phyloP scores from a whole-genome alignment of 2,329 filamentous ascomycete genomes.

The Cladophialophora exuberans region DNA sequence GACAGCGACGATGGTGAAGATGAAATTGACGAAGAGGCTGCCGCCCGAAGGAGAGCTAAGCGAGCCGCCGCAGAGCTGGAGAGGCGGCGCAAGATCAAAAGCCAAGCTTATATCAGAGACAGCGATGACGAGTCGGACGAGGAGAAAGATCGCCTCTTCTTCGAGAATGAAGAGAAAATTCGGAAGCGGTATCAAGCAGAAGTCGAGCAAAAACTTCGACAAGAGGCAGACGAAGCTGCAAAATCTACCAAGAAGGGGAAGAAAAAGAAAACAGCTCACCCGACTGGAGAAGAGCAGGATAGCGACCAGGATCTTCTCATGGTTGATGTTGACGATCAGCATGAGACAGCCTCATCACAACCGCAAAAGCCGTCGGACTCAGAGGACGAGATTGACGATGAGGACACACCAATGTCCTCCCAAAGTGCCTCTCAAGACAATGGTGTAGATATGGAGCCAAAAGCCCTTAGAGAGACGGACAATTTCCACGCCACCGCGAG shows the following conservation, averaged over 20 bases:
- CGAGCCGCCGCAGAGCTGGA: constrained; percentile 72
- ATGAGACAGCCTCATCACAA: constrained; percentile 24
- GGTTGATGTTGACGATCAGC: constrained; percentile 21
- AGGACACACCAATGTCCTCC: constrained; percentile 36
- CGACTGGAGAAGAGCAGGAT: constrained; percentile 17
- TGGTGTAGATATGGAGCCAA: not conserved
- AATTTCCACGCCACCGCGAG: constrained; percentile 11
- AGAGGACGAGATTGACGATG: constrained; percentile 33
- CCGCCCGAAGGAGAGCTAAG: constrained; percentile 62
- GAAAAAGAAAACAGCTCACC: constrained; percentile 4
- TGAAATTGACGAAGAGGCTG: constrained; percentile 65
- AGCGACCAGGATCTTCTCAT: constrained; percentile 29
- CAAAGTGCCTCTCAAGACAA: constrained; percentile 24
- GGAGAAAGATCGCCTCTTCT: constrained; percentile 75
- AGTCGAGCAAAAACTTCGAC: constrained; percentile 53
- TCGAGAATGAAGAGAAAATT: constrained; percentile 71
- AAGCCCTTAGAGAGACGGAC: constrained; percentile 15
- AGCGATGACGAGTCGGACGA: constrained; percentile 89
- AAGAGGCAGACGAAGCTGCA: constrained; percentile 42
- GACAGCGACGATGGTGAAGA: constrained; percentile 52
- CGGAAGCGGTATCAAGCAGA: constrained; percentile 51
- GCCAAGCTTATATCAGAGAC: constrained; percentile 75
- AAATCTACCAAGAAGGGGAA: constrained; percentile 11
- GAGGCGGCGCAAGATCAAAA: constrained; percentile 80
- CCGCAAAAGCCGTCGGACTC: constrained; percentile 15